Evolutionary conservation across 495 filamentous ascomycete species (phyloP).

Genomic region (Xylaria palmicola): DNA sequence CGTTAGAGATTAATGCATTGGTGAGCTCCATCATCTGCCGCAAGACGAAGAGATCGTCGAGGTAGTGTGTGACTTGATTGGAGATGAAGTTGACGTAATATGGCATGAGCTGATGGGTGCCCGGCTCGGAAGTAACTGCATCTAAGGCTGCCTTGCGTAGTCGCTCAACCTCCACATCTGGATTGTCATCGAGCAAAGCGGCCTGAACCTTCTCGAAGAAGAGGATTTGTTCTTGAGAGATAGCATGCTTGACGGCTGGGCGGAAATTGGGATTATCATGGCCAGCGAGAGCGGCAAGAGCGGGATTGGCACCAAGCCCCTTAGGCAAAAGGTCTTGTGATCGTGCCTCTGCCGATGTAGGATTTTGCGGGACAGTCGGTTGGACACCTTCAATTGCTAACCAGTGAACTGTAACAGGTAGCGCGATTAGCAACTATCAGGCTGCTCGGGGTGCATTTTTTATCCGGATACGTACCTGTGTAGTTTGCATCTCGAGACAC

Average conservation of each 20-base stretch:
- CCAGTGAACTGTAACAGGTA: conserved; percentile 71
- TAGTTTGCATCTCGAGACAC: conserved; percentile 91
- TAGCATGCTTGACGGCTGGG: conserved; percentile 88
- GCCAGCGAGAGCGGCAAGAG: conserved; percentile 77
- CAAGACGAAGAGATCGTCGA: conserved; percentile 82
- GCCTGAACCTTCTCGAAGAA: conserved; percentile 93
- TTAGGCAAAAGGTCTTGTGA: conserved; percentile 84
- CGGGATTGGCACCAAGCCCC: conserved; percentile 79
- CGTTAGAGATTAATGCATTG: conserved; percentile 78
- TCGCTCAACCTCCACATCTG: conserved; percentile 63
- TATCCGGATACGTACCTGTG: conserved; percentile 60
- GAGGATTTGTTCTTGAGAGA: conserved; percentile 92
- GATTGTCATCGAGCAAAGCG: conserved; percentile 79
- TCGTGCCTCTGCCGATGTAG: conserved; percentile 74
- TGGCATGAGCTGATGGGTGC: conserved; percentile 89
- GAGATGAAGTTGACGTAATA: conserved; percentile 95
- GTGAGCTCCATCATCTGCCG: conserved; percentile 88
- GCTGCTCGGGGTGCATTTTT: neutral
- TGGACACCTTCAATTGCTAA: conserved; percentile 94
- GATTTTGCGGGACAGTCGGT: conserved; percentile 93
- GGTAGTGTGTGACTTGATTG: conserved; percentile 87
- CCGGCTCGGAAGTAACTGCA: conserved; percentile 79
- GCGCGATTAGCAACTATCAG: conserved; percentile 11
- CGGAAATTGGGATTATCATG: conserved; percentile 79
- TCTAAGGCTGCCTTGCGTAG: conserved; percentile 82